These are phyloP conservation scores for Canavalia gladiata DNA, from an alignment of 306 rosid species.

Conservation along the genomic window DNA sequence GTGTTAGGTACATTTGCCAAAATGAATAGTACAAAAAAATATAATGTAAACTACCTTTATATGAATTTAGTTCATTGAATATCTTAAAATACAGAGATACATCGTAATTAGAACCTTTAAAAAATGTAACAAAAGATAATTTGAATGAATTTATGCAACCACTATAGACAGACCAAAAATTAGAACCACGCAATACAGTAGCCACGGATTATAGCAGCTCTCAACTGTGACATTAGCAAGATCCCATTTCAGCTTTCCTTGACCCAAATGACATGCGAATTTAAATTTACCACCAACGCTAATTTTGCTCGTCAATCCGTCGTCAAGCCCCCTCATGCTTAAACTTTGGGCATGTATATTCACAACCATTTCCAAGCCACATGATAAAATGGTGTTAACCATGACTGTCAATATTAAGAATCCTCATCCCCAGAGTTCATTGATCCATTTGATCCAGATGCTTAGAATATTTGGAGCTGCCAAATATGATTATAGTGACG, in stretches of 20 bases:
- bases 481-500: constrained; percentile 33
- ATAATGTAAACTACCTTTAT: background rate
- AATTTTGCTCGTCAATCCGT: constrained; percentile 43
- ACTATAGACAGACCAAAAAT: constrained; percentile 50
- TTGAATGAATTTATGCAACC: constrained; percentile 47
- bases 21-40: background rate
- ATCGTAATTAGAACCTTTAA: constrained; percentile 24
- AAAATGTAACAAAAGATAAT: constrained; percentile 40
- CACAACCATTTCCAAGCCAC: constrained; percentile 39
- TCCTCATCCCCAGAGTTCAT: constrained; percentile 29
- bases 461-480: constrained; percentile 43
- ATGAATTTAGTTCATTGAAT: constrained; percentile 36
- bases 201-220: constrained; percentile 41
- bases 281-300: constrained; percentile 40
- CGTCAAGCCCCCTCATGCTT: constrained; percentile 32
- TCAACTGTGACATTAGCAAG: constrained; percentile 38
- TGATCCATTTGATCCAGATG: constrained; percentile 46
- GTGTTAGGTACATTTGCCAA: background rate
- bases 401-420: constrained; percentile 40
- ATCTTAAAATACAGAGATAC: constrained; percentile 45
- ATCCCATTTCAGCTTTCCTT: constrained; percentile 44
- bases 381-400: constrained; percentile 30
- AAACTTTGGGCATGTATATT: constrained; percentile 23
- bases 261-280: constrained; percentile 34
- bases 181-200: constrained; percentile 41